Percentiles rank a stretch among this genome's conserved stretches.
Evolutionary conservation across 2,329 filamentous ascomycete genomes (phyloP).

Genomic region (Aspergillus versicolor): DNA sequence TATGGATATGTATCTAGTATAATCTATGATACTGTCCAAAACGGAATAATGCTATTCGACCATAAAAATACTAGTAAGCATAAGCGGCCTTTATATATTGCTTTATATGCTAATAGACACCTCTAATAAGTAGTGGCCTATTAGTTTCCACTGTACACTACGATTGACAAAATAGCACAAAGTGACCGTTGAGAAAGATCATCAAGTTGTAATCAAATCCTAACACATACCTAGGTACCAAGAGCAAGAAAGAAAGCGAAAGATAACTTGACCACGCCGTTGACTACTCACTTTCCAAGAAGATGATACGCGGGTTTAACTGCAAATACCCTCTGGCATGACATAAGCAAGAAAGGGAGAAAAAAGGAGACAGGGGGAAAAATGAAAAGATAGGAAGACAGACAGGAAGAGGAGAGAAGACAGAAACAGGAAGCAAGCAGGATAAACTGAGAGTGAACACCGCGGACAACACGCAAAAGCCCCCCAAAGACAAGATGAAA

Average conservation of each 20-base stretch:
- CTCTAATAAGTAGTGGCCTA: too few species aligned
- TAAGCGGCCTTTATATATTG: too few species aligned
- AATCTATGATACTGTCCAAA: too few species aligned
- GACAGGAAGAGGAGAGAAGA: constrained; percentile 22
- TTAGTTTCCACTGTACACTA: not conserved
- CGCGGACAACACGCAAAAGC: constrained; percentile 27
- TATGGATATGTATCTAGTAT: too few species aligned
- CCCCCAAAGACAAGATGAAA: constrained; percentile 23
- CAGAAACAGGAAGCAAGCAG: constrained; percentile 19
- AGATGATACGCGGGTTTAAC: constrained; percentile 20
- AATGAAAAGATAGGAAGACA: constrained; percentile 13
- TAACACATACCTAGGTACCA: constrained; percentile 15
- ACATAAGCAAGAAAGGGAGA: not conserved
- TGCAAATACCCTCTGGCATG: not conserved
- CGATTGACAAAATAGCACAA: not conserved
- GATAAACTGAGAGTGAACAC: constrained; percentile 19
- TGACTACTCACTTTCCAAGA: constrained; percentile 30
- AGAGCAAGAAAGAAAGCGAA: constrained; percentile 19
- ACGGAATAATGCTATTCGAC: too few species aligned
- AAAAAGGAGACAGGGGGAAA: not conserved
- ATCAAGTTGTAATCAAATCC: constrained; percentile 13
- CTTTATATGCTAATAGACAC: too few species aligned
- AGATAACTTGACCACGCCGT: constrained; percentile 25
- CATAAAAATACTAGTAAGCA: too few species aligned
- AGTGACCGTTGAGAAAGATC: constrained; percentile 4